Evolutionary conservation across 2,329 filamentous ascomycete genomes (phyloP).

Genomic region (Penicillium thymicola): DNA sequence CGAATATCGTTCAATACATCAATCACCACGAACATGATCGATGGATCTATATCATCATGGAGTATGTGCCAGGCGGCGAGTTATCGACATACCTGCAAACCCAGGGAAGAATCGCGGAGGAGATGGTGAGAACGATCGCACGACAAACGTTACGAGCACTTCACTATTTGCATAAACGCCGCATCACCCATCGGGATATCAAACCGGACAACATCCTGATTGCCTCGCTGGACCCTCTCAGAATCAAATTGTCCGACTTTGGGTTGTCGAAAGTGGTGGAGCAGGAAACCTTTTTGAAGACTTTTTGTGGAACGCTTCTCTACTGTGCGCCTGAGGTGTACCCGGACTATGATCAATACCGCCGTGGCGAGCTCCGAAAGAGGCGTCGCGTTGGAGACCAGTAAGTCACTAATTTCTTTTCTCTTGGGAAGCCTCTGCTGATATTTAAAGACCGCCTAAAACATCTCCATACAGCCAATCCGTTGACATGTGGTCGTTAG

Average conservation of each 20-base stretch:
- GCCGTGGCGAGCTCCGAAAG: slow-evolving; percentile 59
- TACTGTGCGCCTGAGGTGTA: slow-evolving; percentile 98
- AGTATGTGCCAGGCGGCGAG: slow-evolving; percentile 80
- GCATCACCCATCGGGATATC: slow-evolving; percentile 96
- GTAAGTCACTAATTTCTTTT: slow-evolving; percentile 29
- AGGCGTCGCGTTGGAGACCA: slow-evolving; percentile 55
- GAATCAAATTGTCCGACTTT: slow-evolving; percentile 93
- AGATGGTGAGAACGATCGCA: slow-evolving; percentile 67
- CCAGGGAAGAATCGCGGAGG: slow-evolving; percentile 63
- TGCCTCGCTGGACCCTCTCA: slow-evolving; percentile 65
- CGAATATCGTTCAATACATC: slow-evolving; percentile 87
- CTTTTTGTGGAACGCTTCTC: slow-evolving; percentile 91
- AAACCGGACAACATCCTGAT: slow-evolving; percentile 98
- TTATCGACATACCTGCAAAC: slow-evolving; percentile 68
- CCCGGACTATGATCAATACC: slow-evolving; percentile 69
- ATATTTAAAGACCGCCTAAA: slow-evolving; percentile 42
- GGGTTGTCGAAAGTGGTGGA: slow-evolving; percentile 92
- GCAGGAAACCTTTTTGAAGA: slow-evolving; percentile 88
- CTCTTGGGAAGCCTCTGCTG: slow-evolving; percentile 10
- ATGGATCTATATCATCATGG: slow-evolving; percentile 97
- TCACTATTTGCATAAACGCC: slow-evolving; percentile 78
- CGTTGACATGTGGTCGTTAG: slow-evolving; percentile 95
- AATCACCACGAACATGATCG: slow-evolving; percentile 79
- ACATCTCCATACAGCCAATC: slow-evolving; percentile 77
- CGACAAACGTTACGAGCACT: slow-evolving; percentile 70